A percentile compares a stretch with the other conserved stretches of the same genome.
phyloP scores from a whole-genome alignment of 2,329 filamentous ascomycete genomes.

The Drechslera avenae region DNA sequence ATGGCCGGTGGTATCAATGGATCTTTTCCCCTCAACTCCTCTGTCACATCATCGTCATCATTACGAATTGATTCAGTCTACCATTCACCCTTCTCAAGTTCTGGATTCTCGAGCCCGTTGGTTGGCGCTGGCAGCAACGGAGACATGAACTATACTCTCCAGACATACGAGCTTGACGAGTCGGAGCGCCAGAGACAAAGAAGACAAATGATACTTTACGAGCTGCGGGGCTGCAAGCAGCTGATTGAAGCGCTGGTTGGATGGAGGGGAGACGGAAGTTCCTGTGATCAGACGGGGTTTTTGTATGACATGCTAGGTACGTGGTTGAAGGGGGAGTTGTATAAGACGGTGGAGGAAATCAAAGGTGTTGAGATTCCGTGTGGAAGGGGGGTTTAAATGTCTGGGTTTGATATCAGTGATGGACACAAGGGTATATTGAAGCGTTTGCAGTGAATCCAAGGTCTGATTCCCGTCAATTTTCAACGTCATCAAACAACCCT shows the following conservation, averaged over 20 bases:
- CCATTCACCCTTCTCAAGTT: too few species aligned
- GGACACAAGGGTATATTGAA: too few species aligned
- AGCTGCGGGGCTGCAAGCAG: conserved; percentile 36
- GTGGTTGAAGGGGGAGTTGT: conserved; percentile 42
- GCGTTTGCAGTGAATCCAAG: too few species aligned
- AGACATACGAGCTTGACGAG: conserved; percentile 36
- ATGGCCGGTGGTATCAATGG: conserved; percentile 33
- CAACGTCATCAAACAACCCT: too few species aligned
- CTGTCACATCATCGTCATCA: too few species aligned
- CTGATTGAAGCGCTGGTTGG: conserved; percentile 38
- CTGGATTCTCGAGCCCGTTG: too few species aligned
- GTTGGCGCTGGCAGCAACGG: too few species aligned
- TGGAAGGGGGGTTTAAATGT: too few species aligned
- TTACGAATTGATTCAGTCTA: too few species aligned
- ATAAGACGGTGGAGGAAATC: conserved; percentile 35
- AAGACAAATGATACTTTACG: conserved; percentile 34
- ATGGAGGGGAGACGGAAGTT: conserved; percentile 27
- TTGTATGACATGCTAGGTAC: conserved; percentile 40
- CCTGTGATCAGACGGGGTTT: conserved; percentile 33
- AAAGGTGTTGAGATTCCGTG: conserved; percentile 4
- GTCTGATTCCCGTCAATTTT: too few species aligned
- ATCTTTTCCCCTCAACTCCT: too few species aligned
- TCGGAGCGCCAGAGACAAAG: conserved; percentile 32
- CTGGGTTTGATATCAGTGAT: too few species aligned
- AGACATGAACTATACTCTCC: conserved; percentile 1